phyloP scores from a whole-genome alignment of 176 grass and related monocot species.

The Cenchrus fungigraminus region DNA sequence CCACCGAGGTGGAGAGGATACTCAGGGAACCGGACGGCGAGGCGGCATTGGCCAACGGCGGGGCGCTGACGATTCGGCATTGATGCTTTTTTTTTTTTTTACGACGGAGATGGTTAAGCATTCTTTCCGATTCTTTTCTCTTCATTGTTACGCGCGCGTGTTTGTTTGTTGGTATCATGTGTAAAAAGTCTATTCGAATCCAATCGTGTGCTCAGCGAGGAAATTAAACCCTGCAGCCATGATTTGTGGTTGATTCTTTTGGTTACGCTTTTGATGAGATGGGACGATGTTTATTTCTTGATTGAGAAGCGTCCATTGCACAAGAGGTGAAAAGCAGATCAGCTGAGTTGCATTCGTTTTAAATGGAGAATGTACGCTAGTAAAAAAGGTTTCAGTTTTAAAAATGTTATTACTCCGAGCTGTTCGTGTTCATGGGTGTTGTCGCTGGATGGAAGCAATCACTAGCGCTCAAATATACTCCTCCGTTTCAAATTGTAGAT shows the following conservation, averaged over 20 bases:
- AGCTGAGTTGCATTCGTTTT: neutral
- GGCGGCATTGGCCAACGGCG: neutral
- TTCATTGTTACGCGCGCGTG: neutral
- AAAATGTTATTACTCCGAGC: too few relatives aligned
- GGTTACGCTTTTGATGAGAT: neutral
- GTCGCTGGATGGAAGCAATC: too few relatives aligned
- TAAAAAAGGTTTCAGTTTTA: neutral
- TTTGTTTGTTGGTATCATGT: neutral
- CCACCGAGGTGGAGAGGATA: constrained; percentile 25
- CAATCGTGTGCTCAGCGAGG: neutral
- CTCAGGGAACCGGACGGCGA: constrained; percentile 7
- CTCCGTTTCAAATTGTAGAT: too few relatives aligned
- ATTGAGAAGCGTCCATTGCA: neutral
- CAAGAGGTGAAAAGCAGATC: too few relatives aligned
- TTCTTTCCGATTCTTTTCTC: neutral
- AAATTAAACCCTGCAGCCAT: neutral
- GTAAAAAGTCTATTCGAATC: neutral
- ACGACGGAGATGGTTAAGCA: neutral
- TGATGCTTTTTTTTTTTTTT: neutral
- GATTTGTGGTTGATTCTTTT: constrained; percentile 18
- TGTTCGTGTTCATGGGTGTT: too few relatives aligned
- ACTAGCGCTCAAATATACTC: too few relatives aligned
- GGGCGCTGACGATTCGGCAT: neutral
- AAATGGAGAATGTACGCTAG: neutral
- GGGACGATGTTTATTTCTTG: neutral